Evolutionary conservation across 441 rosid species (phyloP).

Genomic region (Bocquillonia castaneifolia): DNA sequence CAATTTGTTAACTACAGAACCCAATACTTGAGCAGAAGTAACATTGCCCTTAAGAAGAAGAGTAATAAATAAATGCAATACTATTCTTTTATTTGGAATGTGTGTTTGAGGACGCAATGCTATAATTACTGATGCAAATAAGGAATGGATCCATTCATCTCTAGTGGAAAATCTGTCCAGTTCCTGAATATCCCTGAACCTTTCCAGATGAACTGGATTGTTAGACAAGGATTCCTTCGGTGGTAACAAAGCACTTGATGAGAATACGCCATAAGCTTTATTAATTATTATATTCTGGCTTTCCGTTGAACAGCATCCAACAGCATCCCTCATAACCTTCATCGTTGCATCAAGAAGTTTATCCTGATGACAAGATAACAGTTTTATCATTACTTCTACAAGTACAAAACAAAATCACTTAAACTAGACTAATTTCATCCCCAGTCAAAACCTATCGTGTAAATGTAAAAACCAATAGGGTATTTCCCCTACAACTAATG

Average conservation of each 20-base stretch:
- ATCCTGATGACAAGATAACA: constrained; percentile 38
- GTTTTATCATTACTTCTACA: constrained; percentile 10
- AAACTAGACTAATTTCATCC: neutral
- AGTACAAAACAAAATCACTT: neutral
- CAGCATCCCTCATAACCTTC: constrained; percentile 58
- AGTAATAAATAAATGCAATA: constrained; percentile 40
- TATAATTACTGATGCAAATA: constrained; percentile 68
- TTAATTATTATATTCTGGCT: constrained; percentile 59
- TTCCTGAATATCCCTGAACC: constrained; percentile 29
- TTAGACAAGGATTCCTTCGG: constrained; percentile 35
- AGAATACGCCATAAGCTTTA: constrained; percentile 53
- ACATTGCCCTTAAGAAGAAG: constrained; percentile 51
- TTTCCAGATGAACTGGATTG: constrained; percentile 32
- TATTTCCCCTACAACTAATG: neutral
- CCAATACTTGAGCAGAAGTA: constrained; percentile 77
- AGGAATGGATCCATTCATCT: constrained; percentile 65
- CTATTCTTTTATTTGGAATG: constrained; percentile 54
- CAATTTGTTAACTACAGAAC: constrained; percentile 77
- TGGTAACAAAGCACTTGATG: constrained; percentile 42
- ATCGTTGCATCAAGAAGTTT: constrained; percentile 60
- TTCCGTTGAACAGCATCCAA: constrained; percentile 57
- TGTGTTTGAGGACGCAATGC: constrained; percentile 55
- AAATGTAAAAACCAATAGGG: neutral
- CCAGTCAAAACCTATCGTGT: neutral
- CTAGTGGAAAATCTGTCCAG: constrained; percentile 34